Percentiles rank a stretch among this genome's conserved stretches.
phyloP scores from a whole-genome alignment of 1,284 basidiomycete genomes.

The Phenoliferia sp. region DNA sequence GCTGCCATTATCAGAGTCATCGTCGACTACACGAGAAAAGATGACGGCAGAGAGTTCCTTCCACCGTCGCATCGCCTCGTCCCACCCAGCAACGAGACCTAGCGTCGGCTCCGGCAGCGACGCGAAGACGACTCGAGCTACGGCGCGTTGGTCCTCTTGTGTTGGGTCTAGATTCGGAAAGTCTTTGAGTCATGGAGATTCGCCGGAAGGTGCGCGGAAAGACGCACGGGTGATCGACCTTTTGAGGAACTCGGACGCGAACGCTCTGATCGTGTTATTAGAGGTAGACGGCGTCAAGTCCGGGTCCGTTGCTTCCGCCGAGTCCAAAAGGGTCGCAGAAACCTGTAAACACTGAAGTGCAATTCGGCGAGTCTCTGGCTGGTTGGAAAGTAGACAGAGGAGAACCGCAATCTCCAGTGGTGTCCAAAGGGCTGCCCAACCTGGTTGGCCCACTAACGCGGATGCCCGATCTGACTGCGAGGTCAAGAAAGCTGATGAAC shows the following conservation, averaged over 20 bases:
- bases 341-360: neutral
- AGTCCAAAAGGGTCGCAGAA: neutral
- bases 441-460: neutral
- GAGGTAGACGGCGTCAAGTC: neutral
- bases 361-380: neutral
- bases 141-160: neutral
- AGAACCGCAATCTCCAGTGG: slow-evolving; percentile 28
- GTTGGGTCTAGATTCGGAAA: neutral
- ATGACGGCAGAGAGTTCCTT: slow-evolving; percentile 6
- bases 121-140: neutral
- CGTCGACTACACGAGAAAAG: neutral
- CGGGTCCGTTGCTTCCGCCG: neutral
- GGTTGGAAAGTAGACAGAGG: slow-evolving; percentile 13
- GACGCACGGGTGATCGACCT: neutral
- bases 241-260: neutral
- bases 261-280: neutral
- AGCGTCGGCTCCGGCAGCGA: neutral
- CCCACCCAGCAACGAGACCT: slow-evolving; percentile 3
- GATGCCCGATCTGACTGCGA: neutral
- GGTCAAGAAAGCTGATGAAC: neutral
- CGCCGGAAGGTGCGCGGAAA: neutral
- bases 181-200: neutral
- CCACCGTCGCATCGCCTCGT: slow-evolving; percentile 4
- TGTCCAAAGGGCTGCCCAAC: slow-evolving; percentile 2
- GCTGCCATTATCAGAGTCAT: neutral